phyloP scores from a whole-genome alignment of 2,329 filamentous ascomycete genomes.

The Leptoxyphium fumago region DNA sequence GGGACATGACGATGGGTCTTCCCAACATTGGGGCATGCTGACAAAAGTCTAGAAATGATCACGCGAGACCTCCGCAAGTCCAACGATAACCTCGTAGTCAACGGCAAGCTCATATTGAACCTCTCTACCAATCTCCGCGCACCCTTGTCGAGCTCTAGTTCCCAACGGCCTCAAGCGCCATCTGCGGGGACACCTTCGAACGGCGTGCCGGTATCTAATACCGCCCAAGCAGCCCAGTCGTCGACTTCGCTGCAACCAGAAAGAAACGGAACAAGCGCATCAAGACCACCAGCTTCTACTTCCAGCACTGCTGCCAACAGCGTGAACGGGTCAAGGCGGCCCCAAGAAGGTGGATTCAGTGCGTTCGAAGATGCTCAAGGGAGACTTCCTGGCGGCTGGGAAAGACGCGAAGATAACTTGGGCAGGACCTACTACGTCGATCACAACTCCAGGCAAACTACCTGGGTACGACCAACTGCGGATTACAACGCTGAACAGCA shows the following conservation, averaged over 20 bases:
- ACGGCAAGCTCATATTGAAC: constrained; percentile 94
- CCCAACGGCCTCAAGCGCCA: constrained; percentile 26
- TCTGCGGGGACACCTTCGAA: constrained; percentile 22
- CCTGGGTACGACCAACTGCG: constrained; percentile 81
- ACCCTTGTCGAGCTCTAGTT: constrained; percentile 44
- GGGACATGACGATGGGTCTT: background rate
- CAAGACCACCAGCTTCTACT: constrained; percentile 5
- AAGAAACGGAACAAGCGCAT: constrained; percentile 10
- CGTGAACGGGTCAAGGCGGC: constrained; percentile 13
- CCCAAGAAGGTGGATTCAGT: constrained; percentile 48
- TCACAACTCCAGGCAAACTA: constrained; percentile 91
- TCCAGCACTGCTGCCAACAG: constrained; percentile 14
- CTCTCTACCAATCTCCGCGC: constrained; percentile 75
- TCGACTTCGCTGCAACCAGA: constrained; percentile 12
- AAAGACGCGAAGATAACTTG: constrained; percentile 85
- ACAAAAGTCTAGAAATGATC: constrained; percentile 61
- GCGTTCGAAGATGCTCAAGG: constrained; percentile 96
- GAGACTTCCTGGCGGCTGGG: constrained; percentile 83
- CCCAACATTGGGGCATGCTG: constrained; percentile 4
- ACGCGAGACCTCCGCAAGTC: constrained; percentile 95
- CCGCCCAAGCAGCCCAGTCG: constrained; percentile 21
- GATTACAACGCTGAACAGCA: constrained; percentile 63
- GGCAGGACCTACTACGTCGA: constrained; percentile 97
- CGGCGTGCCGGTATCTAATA: constrained; percentile 22
- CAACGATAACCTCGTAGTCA: constrained; percentile 92